A percentile compares a stretch with the other conserved stretches of the same genome.
Conservation (phyloP, 129 eudicot species). For the Tagetes erecta region DNA sequence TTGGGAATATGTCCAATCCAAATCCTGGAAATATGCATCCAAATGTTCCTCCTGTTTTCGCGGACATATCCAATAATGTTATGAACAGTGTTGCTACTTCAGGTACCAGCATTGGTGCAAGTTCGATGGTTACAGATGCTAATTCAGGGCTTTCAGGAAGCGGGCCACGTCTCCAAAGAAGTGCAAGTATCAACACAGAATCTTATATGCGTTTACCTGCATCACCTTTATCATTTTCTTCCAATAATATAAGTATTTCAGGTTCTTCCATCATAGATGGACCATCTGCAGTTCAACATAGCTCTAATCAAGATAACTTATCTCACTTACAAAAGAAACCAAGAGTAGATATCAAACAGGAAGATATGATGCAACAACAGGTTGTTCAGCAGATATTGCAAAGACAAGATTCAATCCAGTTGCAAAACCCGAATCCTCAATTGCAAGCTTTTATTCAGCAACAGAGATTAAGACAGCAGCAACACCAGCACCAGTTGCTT, state of each 20-base stretch:
- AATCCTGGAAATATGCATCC: slow-evolving; percentile 46
- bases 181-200: slow-evolving; percentile 64
- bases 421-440: slow-evolving; percentile 62
- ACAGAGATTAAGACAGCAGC: slow-evolving; percentile 54
- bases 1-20: slow-evolving; percentile 51
- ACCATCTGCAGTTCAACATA: slow-evolving; percentile 47
- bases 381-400: slow-evolving; percentile 65
- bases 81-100: slow-evolving; percentile 61
- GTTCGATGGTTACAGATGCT: slow-evolving; percentile 78
- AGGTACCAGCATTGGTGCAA: slow-evolving; percentile 69
- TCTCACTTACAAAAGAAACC: slow-evolving; percentile 74
- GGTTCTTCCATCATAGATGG: slow-evolving; percentile 68
- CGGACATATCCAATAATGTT: slow-evolving; percentile 50
- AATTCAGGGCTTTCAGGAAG: slow-evolving; percentile 80
- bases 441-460: slow-evolving; percentile 65
- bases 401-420: slow-evolving; percentile 55
- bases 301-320: slow-evolving; percentile 44
- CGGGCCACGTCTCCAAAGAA: slow-evolving; percentile 67
- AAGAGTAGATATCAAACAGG: slow-evolving; percentile 65
- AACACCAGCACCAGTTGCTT: slow-evolving; percentile 25
- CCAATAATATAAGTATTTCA: slow-evolving; percentile 68
- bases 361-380: slow-evolving; percentile 63
- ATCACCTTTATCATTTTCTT: slow-evolving; percentile 73
- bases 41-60: slow-evolving; percentile 44
- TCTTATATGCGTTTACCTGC: slow-evolving; percentile 68